Conservation (phyloP, 116 monocot genomes). For the Trichopus zeylanicus region DNA sequence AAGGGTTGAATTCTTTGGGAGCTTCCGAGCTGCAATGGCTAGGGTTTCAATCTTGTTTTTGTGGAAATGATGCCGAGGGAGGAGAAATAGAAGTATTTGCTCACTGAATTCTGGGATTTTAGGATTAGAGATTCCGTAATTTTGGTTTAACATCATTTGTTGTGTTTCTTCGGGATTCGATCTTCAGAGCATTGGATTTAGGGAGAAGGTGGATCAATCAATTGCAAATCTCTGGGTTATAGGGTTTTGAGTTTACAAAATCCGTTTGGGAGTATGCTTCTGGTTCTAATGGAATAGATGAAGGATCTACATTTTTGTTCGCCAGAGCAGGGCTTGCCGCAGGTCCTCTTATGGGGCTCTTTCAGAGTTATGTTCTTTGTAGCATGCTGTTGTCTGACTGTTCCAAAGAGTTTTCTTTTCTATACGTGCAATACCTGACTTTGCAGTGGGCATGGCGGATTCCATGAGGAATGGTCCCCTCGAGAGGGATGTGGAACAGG, state of each 20-base stretch:
- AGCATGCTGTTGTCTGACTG: constrained; percentile 7
- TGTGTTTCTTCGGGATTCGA: not conserved
- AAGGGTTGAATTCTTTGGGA: no score
- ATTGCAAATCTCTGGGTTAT: not conserved
- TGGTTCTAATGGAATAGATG: constrained; percentile 15
- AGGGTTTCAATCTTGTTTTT: not conserved
- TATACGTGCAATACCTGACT: constrained; percentile 4
- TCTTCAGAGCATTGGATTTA: not conserved
- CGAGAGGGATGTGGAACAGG: constrained; percentile 65
- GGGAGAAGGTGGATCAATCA: no score
- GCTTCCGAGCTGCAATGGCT: no score
- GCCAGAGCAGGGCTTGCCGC: not conserved
- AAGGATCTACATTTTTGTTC: constrained; percentile 5
- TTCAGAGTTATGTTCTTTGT: not conserved
- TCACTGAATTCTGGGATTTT: not conserved
- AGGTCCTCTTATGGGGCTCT: constrained; percentile 14
- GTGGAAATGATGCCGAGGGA: constrained; percentile 10
- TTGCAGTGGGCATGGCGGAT: constrained; percentile 34
- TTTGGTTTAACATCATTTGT: not conserved
- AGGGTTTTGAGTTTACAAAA: not conserved
- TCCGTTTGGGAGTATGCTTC: not conserved
- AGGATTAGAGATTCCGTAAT: not conserved
- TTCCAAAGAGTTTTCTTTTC: no score
- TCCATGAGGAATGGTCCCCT: no score
- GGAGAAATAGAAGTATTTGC: not conserved